Evolutionary conservation across 1,284 basidiomycete genomes (phyloP).

Genomic region (Athelia psychrophila): DNA sequence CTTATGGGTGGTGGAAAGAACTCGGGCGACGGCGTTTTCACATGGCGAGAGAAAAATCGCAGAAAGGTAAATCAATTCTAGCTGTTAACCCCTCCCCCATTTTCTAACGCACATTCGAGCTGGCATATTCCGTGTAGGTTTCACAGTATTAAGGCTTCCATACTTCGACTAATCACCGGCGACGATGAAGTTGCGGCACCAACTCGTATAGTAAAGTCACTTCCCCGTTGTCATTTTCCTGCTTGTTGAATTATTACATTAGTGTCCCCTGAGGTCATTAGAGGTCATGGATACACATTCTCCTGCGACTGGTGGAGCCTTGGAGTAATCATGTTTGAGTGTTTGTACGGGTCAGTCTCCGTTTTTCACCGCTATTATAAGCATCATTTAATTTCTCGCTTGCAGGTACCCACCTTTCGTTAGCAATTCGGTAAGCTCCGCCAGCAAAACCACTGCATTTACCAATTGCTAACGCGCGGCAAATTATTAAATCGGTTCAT

Average conservation of each 20-base stretch:
- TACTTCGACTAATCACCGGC: conserved; percentile 12
- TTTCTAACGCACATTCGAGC: conserved; percentile 33
- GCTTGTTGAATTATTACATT: conserved; percentile 24
- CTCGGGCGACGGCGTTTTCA: conserved; percentile 79
- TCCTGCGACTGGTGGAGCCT: conserved; percentile 99
- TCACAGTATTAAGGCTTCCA: conserved; percentile 10
- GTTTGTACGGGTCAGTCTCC: conserved; percentile 74
- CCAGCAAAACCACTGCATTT: background rate
- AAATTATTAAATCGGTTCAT: background rate
- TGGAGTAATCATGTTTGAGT: conserved; percentile 91
- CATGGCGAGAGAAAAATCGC: conserved; percentile 92
- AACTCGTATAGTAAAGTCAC: conserved; percentile 83
- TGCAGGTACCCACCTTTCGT: conserved; percentile 89
- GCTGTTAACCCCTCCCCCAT: background rate
- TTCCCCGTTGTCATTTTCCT: conserved; percentile 11
- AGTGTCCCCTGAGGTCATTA: conserved; percentile 96
- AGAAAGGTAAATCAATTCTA: conserved; percentile 58
- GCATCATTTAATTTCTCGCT: conserved; percentile 9
- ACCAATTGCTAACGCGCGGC: background rate
- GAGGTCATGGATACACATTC: conserved; percentile 90
- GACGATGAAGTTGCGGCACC: conserved; percentile 65
- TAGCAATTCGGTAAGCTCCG: conserved; percentile 76
- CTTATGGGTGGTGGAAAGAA: conserved; percentile 79
- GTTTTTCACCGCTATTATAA: conserved; percentile 17
- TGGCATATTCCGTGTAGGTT: conserved; percentile 92